Conservation (phyloP, 2,329 filamentous ascomycete species). For the Aspergillus sergii region DNA sequence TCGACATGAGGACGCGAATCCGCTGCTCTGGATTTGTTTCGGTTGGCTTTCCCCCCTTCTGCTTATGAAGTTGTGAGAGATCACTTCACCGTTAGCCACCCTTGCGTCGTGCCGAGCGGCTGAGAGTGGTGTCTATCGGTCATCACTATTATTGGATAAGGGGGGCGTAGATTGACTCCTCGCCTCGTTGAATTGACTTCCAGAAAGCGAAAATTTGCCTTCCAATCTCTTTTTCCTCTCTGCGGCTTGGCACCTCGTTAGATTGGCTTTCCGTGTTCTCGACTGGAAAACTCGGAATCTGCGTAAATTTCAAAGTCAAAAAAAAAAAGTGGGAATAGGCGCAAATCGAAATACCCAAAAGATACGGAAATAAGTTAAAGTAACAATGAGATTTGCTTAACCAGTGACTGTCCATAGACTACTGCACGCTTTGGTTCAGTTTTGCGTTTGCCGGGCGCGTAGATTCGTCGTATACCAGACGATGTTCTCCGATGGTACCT, state of each 20-base stretch:
- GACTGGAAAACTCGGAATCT: neutral
- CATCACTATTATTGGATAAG: neutral
- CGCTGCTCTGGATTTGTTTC: constrained; percentile 1
- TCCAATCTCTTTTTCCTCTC: neutral
- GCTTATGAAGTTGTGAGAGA: neutral
- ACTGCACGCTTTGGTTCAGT: neutral
- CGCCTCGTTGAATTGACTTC: neutral
- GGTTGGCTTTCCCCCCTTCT: neutral
- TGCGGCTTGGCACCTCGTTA: neutral
- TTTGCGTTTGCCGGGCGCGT: neutral
- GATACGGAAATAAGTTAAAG: neutral
- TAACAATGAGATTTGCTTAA: neutral
- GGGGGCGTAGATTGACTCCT: neutral
- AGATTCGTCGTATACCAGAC: neutral
- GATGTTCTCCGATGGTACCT: neutral
- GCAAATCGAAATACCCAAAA: neutral
- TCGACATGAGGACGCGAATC: constrained; percentile 3
- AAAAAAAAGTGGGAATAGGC: neutral
- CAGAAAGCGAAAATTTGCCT: neutral
- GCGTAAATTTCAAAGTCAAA: neutral
- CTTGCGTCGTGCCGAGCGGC: constrained; percentile 1
- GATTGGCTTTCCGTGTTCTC: neutral
- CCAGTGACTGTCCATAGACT: neutral
- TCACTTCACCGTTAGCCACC: neutral
- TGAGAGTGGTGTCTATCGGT: neutral